Conservation (phyloP, 2,329 filamentous ascomycete species). For the Podosphaera leucotricha region DNA sequence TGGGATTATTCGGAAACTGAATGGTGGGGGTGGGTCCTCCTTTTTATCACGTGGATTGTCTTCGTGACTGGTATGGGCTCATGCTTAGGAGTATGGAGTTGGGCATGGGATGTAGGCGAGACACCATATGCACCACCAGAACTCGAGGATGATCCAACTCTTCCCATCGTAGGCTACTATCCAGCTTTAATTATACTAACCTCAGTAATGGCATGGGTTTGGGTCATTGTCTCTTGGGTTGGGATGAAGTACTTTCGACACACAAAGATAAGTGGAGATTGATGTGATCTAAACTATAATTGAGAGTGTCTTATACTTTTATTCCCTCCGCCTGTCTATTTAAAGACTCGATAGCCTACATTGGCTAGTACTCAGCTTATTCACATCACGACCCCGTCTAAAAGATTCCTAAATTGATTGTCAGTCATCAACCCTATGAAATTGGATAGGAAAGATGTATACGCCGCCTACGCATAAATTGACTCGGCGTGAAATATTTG, state of each 20-base stretch:
- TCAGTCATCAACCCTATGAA: no score
- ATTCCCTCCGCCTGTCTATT: no score
- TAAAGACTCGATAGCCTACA: no score
- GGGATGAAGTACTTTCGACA: constrained; percentile 99
- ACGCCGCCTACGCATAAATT: no score
- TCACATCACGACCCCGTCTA: no score
- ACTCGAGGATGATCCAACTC: constrained; percentile 76
- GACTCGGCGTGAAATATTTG: no score
- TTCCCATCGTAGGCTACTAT: constrained; percentile 95
- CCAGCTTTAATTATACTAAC: constrained; percentile 83
- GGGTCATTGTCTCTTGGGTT: constrained; percentile 93
- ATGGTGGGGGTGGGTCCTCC: constrained; percentile 93
- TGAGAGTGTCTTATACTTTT: not conserved
- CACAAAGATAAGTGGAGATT: constrained; percentile 49
- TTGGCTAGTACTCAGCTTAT: no score
- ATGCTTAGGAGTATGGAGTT: constrained; percentile 85
- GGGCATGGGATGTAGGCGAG: constrained; percentile 96
- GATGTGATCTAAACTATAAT: constrained; percentile 3
- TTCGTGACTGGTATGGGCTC: constrained; percentile 95
- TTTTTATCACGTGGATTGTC: constrained; percentile 79
- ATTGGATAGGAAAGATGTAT: no score
- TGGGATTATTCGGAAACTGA: constrained; percentile 92
- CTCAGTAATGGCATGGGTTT: constrained; percentile 94
- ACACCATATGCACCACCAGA: constrained; percentile 90
- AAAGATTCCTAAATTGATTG: no score